Evolutionary conservation across 345 rosid genomes (phyloP).

Genomic region (Firmiana major): DNA sequence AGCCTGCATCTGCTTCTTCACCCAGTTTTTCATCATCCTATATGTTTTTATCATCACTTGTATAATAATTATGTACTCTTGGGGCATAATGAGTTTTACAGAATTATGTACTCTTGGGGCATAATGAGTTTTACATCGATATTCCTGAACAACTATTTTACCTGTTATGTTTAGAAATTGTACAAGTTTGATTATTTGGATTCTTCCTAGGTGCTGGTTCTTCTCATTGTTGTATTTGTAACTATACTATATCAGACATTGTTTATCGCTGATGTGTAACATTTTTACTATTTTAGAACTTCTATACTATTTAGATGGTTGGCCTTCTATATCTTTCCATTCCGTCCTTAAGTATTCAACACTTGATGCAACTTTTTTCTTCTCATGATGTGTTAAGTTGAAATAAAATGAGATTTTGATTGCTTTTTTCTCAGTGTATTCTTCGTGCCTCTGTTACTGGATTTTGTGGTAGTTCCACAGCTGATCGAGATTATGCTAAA

Average conservation of each 20-base stretch:
- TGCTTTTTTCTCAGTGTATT: constrained; percentile 54
- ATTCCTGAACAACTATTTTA: not conserved
- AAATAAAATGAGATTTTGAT: constrained; percentile 3
- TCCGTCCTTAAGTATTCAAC: not conserved
- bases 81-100: not conserved
- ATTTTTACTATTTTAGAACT: not conserved
- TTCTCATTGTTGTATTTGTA: not conserved
- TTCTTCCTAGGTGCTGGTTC: not conserved
- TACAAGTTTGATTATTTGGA: not conserved
- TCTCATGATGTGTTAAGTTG: constrained; percentile 5
- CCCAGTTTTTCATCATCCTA: not conserved
- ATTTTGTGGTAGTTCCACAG: constrained; percentile 35
- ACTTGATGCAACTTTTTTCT: constrained; percentile 5
- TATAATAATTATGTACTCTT: not conserved
- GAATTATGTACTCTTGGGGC: not conserved
- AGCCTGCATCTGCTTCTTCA: not conserved
- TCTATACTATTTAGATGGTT: not conserved
- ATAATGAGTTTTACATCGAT: not conserved
- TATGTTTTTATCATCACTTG: not conserved
- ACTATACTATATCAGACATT: not conserved
- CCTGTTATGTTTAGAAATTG: not conserved
- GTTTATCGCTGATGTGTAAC: not conserved
- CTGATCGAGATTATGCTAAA: constrained; percentile 33
- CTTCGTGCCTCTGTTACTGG: constrained; percentile 72
- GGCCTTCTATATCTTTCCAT: not conserved